phyloP scores from a whole-genome alignment of 345 rosid genomes.

The Eucalyptus sideroxylon region DNA sequence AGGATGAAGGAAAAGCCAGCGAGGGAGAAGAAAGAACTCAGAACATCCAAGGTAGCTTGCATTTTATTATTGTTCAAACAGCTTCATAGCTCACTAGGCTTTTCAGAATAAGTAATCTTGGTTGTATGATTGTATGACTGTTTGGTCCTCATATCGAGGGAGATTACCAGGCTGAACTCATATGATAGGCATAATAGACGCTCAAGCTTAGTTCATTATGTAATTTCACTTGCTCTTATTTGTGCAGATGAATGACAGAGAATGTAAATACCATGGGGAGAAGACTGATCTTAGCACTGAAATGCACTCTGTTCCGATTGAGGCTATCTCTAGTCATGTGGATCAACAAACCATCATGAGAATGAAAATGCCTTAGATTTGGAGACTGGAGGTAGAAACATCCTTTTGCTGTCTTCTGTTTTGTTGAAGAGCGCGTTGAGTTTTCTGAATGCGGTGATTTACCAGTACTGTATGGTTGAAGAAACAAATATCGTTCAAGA shows the following conservation, averaged over 20 bases:
- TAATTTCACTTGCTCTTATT: not conserved
- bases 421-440: not conserved
- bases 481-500: not conserved
- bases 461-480: not conserved
- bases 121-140: not conserved
- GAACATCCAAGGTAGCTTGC: not conserved
- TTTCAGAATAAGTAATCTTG: not conserved
- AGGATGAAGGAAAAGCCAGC: not conserved
- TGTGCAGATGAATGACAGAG: constrained; percentile 30
- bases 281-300: constrained; percentile 2
- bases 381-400: constrained; percentile 37
- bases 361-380: constrained; percentile 15
- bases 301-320: not conserved
- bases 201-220: not conserved
- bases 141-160: not conserved
- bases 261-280: constrained; percentile 15
- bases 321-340: not conserved
- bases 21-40: not conserved
- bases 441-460: not conserved
- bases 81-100: not conserved
- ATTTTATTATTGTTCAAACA: not conserved
- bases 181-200: not conserved
- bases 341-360: constrained; percentile 9
- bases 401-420: not conserved
- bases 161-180: not conserved